Evolutionary conservation across 106 monocot genomes (phyloP).

Genomic region (Triglochin maritima): DNA sequence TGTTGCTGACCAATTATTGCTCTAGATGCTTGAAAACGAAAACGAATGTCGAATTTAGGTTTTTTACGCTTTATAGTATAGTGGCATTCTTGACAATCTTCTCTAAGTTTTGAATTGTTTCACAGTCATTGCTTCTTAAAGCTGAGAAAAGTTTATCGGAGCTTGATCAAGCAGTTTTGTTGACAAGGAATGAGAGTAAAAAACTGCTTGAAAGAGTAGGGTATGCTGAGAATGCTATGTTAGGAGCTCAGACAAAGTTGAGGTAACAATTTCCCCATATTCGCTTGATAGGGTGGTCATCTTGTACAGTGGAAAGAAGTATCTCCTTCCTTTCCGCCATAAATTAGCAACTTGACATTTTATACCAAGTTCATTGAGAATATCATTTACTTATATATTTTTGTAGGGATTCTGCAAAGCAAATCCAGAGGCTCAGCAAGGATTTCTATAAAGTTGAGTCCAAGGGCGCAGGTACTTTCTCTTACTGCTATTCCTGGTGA

Average conservation of each 20-base stretch:
- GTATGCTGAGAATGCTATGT: slow-evolving; percentile 10
- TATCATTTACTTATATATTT: neutral
- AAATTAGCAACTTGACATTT: too few species aligned
- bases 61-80: too few species aligned
- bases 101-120: neutral
- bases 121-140: slow-evolving; percentile 5
- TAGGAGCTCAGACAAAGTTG: slow-evolving; percentile 6
- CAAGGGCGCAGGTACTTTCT: slow-evolving; percentile 3
- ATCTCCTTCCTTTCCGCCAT: neutral
- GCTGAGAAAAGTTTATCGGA: slow-evolving; percentile 7
- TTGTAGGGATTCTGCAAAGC: slow-evolving; percentile 8
- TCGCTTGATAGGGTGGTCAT: neutral
- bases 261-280: neutral
- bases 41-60: too few species aligned
- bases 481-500: neutral
- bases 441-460: slow-evolving; percentile 11
- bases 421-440: slow-evolving; percentile 5
- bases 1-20: too few species aligned
- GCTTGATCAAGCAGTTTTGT: slow-evolving; percentile 8
- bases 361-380: too few species aligned
- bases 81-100: too few species aligned
- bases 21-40: too few species aligned
- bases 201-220: slow-evolving; percentile 10
- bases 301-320: neutral
- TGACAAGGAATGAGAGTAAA: slow-evolving; percentile 9